phyloP scores from a whole-genome alignment of 768 basidiomycete genomes.

The Pholiota microspora region DNA sequence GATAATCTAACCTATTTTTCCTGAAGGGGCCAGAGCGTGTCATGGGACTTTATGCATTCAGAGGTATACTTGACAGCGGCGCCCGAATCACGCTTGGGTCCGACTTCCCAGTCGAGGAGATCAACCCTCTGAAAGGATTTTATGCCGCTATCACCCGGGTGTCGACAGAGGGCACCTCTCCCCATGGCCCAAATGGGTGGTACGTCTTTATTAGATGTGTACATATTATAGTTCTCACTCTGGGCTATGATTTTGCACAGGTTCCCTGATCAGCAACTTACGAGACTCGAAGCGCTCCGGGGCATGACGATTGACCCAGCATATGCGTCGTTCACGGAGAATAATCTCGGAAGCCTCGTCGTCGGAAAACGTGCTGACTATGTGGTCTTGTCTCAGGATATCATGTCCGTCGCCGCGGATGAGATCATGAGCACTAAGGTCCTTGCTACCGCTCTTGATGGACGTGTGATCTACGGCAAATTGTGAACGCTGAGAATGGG shows the following conservation, averaged over 20 bases:
- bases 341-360: conserved; percentile 67
- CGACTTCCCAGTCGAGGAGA: conserved; percentile 86
- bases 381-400: conserved; percentile 76
- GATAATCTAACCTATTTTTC: not conserved
- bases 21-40: conserved; percentile 78
- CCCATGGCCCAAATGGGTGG: conserved; percentile 85
- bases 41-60: conserved; percentile 85
- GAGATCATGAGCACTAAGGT: conserved; percentile 69
- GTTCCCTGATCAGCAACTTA: conserved; percentile 81
- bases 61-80: conserved; percentile 59
- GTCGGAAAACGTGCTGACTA: conserved; percentile 83
- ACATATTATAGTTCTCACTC: not conserved
- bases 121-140: conserved; percentile 84
- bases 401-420: conserved; percentile 57
- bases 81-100: conserved; percentile 78
- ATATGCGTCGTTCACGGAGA: conserved; percentile 81
- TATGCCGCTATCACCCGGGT: conserved; percentile 83
- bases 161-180: conserved; percentile 69
- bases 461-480: conserved; percentile 41
- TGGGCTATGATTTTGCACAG: conserved; percentile 31
- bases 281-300: conserved; percentile 72
- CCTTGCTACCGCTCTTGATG: conserved; percentile 79
- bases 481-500: too few relatives aligned
- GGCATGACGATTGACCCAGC: conserved; percentile 88
- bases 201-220: conserved; percentile 28